Conservation (phyloP, 129 eudicot species). For the Apium graveolens region DNA sequence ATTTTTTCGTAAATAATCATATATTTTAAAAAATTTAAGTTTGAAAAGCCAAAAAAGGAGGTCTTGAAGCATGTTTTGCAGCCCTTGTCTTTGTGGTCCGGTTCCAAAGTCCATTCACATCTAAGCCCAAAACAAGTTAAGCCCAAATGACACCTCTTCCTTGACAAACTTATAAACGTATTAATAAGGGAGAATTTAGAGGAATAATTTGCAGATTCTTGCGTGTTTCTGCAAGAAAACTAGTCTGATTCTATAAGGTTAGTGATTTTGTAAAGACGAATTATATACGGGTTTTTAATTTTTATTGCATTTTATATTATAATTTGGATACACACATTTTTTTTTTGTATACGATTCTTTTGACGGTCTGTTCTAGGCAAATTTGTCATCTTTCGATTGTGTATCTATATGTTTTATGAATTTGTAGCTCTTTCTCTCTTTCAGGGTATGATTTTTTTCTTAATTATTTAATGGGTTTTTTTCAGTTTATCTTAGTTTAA, state of each 20-base stretch:
- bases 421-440: constrained; percentile 5
- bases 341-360: not conserved
- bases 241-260: not conserved
- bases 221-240: constrained; percentile 1
- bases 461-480: constrained; percentile 2
- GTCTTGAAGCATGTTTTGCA: too few relatives aligned
- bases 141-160: not conserved
- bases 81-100: too few relatives aligned
- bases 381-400: not conserved
- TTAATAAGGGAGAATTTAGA: not conserved
- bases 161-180: not conserved
- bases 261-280: not conserved
- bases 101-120: too few relatives aligned
- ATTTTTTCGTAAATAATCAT: too few relatives aligned
- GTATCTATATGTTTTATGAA: not conserved
- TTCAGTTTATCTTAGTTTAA: not conserved
- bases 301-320: not conserved
- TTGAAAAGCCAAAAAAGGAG: too few relatives aligned
- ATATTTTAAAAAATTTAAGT: too few relatives aligned
- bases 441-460: constrained; percentile 10
- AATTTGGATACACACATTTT: not conserved
- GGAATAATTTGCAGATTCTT: constrained; percentile 3
- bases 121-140: not conserved
- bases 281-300: not conserved
- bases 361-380: not conserved